Evolutionary conservation across 1,284 basidiomycete species (phyloP).

Genomic region (Cystobasidiaceae sp.): DNA sequence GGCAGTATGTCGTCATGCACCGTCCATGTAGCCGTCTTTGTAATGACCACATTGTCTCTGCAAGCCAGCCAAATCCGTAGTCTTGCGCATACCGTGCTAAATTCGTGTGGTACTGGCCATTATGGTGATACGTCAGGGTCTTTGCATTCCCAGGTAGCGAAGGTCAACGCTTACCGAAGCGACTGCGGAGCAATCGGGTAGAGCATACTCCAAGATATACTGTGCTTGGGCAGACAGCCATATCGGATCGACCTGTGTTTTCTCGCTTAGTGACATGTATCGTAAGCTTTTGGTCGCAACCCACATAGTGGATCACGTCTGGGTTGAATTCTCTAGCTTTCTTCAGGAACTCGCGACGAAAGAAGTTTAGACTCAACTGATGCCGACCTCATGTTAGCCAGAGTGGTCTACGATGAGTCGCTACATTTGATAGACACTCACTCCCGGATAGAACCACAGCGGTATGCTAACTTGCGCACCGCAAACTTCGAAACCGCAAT

Average conservation of each 20-base stretch:
- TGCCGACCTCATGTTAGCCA: too few relatives aligned
- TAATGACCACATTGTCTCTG: constrained; percentile 49
- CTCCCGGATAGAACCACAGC: constrained; percentile 53
- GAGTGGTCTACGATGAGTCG: background rate
- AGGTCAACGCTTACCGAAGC: constrained; percentile 42
- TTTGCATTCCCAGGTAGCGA: constrained; percentile 48
- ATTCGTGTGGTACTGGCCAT: constrained; percentile 16
- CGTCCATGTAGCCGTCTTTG: constrained; percentile 39
- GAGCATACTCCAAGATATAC: constrained; percentile 45
- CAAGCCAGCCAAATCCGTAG: constrained; percentile 54
- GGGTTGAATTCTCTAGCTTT: constrained; percentile 51
- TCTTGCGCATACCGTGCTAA: constrained; percentile 52
- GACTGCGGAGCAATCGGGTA: constrained; percentile 48
- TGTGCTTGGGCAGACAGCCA: constrained; percentile 52
- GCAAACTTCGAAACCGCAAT: constrained; percentile 54
- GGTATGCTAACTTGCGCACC: constrained; percentile 55
- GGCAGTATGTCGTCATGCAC: constrained; percentile 53
- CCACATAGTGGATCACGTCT: constrained; percentile 54
- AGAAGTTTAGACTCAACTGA: constrained; percentile 55
- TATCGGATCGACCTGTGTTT: constrained; percentile 51
- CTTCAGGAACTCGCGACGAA: constrained; percentile 54
- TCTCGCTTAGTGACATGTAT: background rate
- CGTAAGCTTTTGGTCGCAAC: background rate
- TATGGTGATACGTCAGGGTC: background rate
- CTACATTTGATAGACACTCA: constrained; percentile 15